Evolutionary conservation across 805 yeast genomes (phyloP).

Genomic region (Spathaspora boniae): DNA sequence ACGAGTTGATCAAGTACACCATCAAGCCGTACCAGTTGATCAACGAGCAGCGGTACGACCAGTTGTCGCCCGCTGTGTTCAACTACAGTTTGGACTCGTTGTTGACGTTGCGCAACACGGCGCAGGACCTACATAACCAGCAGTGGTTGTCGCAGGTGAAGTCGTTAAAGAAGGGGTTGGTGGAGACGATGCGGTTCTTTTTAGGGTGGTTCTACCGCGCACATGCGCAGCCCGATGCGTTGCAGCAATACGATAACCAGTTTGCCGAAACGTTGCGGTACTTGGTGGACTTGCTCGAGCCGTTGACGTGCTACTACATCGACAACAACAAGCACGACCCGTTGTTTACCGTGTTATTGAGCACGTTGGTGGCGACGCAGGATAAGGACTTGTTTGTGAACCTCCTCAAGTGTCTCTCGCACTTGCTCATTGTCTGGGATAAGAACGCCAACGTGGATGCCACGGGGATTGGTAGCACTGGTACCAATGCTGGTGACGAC

Average conservation of each 20-base stretch:
- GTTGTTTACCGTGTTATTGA: conserved; percentile 54
- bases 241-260: conserved; percentile 24
- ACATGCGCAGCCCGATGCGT: conserved; percentile 10
- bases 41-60: conserved; percentile 13
- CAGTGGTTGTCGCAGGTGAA: conserved; percentile 62
- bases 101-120: conserved; percentile 72
- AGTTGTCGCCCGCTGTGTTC: conserved; percentile 18
- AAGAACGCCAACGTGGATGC: conserved; percentile 28
- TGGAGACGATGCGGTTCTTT: conserved; percentile 42
- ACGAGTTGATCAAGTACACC: conserved; percentile 36
- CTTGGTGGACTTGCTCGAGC: conserved; percentile 76
- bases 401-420: conserved; percentile 70
- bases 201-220: conserved; percentile 29
- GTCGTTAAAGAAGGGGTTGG: conserved; percentile 43
- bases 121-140: conserved; percentile 81
- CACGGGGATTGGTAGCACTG: too few relatives aligned
- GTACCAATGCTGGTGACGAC: too few relatives aligned
- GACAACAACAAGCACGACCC: conserved; percentile 72
- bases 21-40: conserved; percentile 29
- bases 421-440: conserved; percentile 55
- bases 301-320: conserved; percentile 75
- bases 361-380: conserved; percentile 46
- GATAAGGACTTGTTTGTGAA: conserved; percentile 73
- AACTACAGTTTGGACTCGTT: conserved; percentile 43
- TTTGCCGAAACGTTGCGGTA: conserved; percentile 62